Conservation (phyloP, 2,329 filamentous ascomycete species). For the Xylariaceae sp. region DNA sequence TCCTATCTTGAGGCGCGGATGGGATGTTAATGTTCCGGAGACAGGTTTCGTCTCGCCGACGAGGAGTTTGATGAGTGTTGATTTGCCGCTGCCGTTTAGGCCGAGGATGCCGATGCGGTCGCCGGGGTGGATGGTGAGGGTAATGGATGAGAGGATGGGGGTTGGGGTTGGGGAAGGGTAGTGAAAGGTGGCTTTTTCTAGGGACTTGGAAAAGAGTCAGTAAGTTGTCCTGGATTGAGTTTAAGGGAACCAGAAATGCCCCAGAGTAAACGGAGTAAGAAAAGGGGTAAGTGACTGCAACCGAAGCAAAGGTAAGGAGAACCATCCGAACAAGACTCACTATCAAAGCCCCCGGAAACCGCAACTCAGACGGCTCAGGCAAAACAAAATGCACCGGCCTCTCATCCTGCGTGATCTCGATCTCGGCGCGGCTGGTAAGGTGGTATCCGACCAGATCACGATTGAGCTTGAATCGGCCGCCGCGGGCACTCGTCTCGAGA, state of each 20-base stretch:
- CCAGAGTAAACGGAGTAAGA: neutral
- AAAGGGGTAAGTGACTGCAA: no score
- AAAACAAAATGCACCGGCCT: slow-evolving; percentile 53
- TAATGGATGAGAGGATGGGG: slow-evolving; percentile 56
- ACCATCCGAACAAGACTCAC: slow-evolving; percentile 1
- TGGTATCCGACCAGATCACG: slow-evolving; percentile 63
- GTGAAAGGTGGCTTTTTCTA: slow-evolving; percentile 63
- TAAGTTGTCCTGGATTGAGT: neutral
- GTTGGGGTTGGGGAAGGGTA: slow-evolving; percentile 41
- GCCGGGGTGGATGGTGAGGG: slow-evolving; percentile 64
- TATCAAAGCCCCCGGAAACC: slow-evolving; percentile 69
- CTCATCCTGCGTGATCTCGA: slow-evolving; percentile 64
- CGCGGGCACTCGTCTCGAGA: slow-evolving; percentile 64
- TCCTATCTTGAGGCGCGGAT: slow-evolving; percentile 64
- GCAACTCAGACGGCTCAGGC: slow-evolving; percentile 61
- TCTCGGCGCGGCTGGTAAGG: slow-evolving; percentile 54
- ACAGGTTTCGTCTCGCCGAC: slow-evolving; percentile 55
- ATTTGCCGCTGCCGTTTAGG: slow-evolving; percentile 77
- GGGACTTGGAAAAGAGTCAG: slow-evolving; percentile 34
- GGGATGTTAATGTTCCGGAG: slow-evolving; percentile 56
- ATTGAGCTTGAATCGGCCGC: slow-evolving; percentile 75
- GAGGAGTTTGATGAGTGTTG: slow-evolving; percentile 67
- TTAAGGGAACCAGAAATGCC: neutral
- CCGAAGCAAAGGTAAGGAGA: no score
- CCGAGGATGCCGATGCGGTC: slow-evolving; percentile 72